Evolutionary conservation across 768 basidiomycete genomes (phyloP), one percentile per base, ranked within the genome.

Genomic region (Trametes coccinea): DNA sequence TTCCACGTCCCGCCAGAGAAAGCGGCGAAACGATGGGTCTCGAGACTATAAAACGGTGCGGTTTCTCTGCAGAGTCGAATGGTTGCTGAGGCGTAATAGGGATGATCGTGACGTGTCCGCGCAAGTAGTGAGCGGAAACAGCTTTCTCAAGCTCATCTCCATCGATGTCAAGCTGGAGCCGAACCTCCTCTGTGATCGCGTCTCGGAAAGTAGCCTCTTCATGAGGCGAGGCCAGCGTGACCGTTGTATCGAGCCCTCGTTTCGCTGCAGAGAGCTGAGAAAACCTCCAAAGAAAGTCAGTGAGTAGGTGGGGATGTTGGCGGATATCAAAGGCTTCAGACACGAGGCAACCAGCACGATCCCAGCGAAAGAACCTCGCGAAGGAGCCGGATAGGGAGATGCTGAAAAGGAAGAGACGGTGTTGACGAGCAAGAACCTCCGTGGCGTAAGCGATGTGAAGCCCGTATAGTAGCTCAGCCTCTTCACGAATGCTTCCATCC

Each of bases 321-420:
- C 59, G 46, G 40, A 69, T 71, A 51, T 73, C 62, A 63, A 77
- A 74, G 0, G 53, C 30, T 27, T 59, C 56, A 0, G 75, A 66
- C 5, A 75, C 73, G 9, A 77, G 61, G 2, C 62, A 67, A 5
- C 74, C 77, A 4, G 73, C 56, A 2, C 76, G 69, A 57, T 78
- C 77, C 61, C 69, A 67, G 2, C 71, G 68, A 34, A 77, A 66
- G 33, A 78, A 53, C 2, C 75, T 71, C n/a, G 66, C 73, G 16
- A 55, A 53, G 0, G 66, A 63, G 37, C 69, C 68, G 30, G 53
- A 64, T 31, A 78, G 60, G 33, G 64, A 67, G 43, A 77, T 44
- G 1, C 71, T 62, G 65, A 77, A 76, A 1, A 63, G 44, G 44
- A 68, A 69, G 0, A 61, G 62, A 7, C 76, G 73, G 43, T 71